Percentiles rank a stretch among this genome's conserved stretches.
Conservation (phyloP, 2,329 filamentous ascomycete species). For the Calcarisporium arbuscula region DNA sequence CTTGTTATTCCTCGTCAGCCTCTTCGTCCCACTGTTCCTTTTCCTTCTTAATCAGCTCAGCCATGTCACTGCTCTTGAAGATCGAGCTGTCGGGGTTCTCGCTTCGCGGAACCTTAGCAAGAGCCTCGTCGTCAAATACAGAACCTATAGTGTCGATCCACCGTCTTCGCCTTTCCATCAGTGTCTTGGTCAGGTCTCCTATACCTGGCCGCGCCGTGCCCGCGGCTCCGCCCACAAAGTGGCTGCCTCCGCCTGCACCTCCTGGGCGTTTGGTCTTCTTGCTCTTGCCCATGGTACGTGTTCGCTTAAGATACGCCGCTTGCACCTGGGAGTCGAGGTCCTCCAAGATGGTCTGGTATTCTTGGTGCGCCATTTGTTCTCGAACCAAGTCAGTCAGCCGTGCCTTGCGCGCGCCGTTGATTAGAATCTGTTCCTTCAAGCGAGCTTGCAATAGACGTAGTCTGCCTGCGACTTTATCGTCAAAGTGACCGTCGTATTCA, state of each 20-base stretch:
- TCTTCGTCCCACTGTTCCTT: constrained; percentile 78
- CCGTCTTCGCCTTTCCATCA: constrained; percentile 84
- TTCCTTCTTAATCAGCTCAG: constrained; percentile 65
- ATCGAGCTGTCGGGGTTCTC: constrained; percentile 61
- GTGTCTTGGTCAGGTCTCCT: constrained; percentile 80
- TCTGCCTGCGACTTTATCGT: constrained; percentile 89
- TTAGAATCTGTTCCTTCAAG: constrained; percentile 73
- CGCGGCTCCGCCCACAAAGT: constrained; percentile 51
- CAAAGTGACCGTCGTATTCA: constrained; percentile 83
- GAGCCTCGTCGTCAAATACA: constrained; percentile 78
- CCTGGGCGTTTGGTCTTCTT: constrained; percentile 82
- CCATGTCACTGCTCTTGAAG: constrained; percentile 69
- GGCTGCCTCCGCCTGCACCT: constrained; percentile 65
- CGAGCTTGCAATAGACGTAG: constrained; percentile 78
- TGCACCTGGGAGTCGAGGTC: constrained; percentile 94
- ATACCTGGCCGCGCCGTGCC: constrained; percentile 71
- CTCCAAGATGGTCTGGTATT: constrained; percentile 94
- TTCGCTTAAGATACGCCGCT: constrained; percentile 91
- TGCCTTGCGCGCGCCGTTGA: constrained; percentile 87
- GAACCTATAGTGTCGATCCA: constrained; percentile 91
- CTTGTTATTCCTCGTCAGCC: constrained; percentile 56
- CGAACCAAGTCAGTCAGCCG: constrained; percentile 81
- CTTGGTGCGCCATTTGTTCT: constrained; percentile 91
- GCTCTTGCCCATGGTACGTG: constrained; percentile 86
- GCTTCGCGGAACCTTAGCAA: constrained; percentile 62